phyloP scores from a whole-genome alignment of 2,329 filamentous ascomycete species.

The Curvularia hawaiiensis region DNA sequence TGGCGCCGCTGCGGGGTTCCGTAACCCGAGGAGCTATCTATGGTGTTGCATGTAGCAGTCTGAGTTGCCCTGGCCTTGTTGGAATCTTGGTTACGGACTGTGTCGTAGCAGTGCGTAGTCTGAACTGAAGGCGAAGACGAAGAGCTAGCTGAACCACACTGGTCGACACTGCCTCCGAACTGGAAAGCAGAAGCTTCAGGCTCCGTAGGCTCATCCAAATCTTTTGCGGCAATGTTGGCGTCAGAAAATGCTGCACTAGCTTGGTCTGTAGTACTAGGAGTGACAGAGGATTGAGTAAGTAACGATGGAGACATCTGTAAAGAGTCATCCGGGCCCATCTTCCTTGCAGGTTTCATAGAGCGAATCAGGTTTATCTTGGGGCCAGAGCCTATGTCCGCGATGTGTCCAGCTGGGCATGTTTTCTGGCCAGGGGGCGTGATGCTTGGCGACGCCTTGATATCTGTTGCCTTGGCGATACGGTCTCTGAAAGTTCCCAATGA shows the following conservation, averaged over 20 bases:
- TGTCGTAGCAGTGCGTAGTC: background rate
- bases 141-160: background rate
- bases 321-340: conserved; percentile 5
- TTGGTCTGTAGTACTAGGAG: background rate
- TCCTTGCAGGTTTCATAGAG: conserved; percentile 30
- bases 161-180: background rate
- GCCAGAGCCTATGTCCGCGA: background rate
- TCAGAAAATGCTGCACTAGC: background rate
- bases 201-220: background rate
- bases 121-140: background rate
- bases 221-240: background rate
- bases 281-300: background rate
- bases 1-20: background rate
- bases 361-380: conserved; percentile 28
- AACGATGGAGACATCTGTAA: conserved; percentile 3
- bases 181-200: background rate
- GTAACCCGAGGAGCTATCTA: background rate
- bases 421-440: conserved; percentile 14
- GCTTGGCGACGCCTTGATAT: conserved; percentile 11
- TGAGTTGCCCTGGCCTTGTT: conserved; percentile 1
- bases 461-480: conserved; percentile 17
- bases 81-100: background rate
- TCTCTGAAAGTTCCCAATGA: conserved; percentile 13
- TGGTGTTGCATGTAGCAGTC: conserved; percentile 1
- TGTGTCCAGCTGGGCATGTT: conserved; percentile 6